Evolutionary conservation across 2,329 filamentous ascomycete genomes (phyloP), one percentile per base, ranked within the genome.

Genomic region (Penicillium sp.): DNA sequence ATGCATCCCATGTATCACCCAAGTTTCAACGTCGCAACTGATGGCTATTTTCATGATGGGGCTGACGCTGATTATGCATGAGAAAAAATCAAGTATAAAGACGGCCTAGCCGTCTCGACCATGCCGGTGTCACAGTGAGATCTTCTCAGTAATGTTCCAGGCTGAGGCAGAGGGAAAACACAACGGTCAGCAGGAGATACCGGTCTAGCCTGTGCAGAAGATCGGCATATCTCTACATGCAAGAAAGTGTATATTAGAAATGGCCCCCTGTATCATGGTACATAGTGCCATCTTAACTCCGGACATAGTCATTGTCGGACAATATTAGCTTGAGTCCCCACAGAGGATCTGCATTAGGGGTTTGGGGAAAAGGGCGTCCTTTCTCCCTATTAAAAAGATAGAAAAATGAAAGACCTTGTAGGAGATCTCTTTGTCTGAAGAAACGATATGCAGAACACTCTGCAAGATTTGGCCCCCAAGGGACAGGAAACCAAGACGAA

Each of bases 111-210:
- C 9, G 22, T 50, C 22, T 29, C 16, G 47, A 43, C 46, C 47
- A 49, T 39, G 50, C 46, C 44, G 37, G 51, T 52, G 48, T 52
- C 44, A 57, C 54, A 13, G 54, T 52, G 35, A 54, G 48, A 57
- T 56, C 31, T 50, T 47, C 35, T 54, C 16, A 37, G 52, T 26
- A 14, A 24, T 57, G 57, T 57, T 58, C 55, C 52, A 57, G 59
- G 52, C 54, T 59, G 59, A 61, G 43, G 57, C 52, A 55, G 37
- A 42, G n/a, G 27, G n/a, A 39, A 22, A 14, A 21, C 37, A 51
- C 27, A 51, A 61, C 49, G 46, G 59, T 57, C 56, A 49, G 54
- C 54, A 52, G 31, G 14, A 50, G 33, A 37, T 49, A 42, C 21
- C 19, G 33, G 43, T 35, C 47, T 51, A 16, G n/a, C 14, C 14